A percentile compares a stretch with the other conserved stretches of the same genome.
Evolutionary conservation across 345 rosid species (phyloP).

Genomic region (Kernera saxatilis): DNA sequence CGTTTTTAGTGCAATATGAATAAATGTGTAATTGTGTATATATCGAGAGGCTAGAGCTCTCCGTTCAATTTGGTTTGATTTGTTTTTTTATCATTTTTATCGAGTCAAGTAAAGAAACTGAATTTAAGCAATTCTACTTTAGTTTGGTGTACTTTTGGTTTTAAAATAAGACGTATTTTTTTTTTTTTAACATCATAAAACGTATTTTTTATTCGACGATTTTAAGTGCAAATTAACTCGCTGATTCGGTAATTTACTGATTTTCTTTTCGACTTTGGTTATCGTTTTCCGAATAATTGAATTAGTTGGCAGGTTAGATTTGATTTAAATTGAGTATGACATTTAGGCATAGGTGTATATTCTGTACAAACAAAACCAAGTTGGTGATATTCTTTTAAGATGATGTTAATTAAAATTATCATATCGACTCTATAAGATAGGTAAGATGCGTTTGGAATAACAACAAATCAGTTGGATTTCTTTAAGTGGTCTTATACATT

Average conservation of each 20-base stretch:
- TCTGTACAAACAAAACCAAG: constrained; percentile 1
- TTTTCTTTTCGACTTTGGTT: not conserved
- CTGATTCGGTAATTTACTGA: not conserved
- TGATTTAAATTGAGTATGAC: not conserved
- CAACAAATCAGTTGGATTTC: not conserved
- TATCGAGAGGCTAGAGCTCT: not conserved
- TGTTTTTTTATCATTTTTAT: too few relatives aligned
- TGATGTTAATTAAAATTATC: not conserved
- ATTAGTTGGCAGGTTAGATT: not conserved
- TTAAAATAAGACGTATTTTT: not conserved
- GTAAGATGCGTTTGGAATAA: not conserved
- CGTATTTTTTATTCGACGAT: too few relatives aligned
- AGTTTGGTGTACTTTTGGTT: not conserved
- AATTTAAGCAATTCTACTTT: not conserved
- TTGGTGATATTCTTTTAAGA: not conserved
- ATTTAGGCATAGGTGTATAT: not conserved
- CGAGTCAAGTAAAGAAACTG: not conserved
- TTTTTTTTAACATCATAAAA: too few relatives aligned
- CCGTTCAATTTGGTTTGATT: not conserved
- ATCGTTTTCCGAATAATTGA: not conserved
- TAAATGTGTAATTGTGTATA: not conserved
- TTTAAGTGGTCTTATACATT: not conserved
- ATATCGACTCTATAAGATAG: not conserved
- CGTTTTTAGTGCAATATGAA: not conserved
- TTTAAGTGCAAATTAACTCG: not conserved